Evolutionary conservation across 306 rosid species (phyloP).

Genomic region (Clitoria ternatea): DNA sequence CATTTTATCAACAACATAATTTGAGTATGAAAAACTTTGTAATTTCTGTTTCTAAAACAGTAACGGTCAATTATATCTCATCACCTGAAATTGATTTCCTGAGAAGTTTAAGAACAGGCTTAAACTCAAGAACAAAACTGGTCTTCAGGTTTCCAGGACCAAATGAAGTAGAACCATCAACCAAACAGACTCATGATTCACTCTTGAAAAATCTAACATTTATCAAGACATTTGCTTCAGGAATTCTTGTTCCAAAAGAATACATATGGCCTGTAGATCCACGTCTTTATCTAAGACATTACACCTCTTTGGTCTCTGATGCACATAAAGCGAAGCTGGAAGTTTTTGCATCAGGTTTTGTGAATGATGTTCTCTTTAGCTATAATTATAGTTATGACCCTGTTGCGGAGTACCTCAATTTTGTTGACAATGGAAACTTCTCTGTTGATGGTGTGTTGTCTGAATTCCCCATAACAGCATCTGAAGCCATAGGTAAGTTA

Average conservation of each 20-base stretch:
- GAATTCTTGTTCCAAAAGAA: slow-evolving; percentile 72
- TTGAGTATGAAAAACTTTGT: slow-evolving; percentile 62
- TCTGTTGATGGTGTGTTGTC: slow-evolving; percentile 80
- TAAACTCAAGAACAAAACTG: slow-evolving; percentile 60
- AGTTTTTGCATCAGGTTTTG: slow-evolving; percentile 64
- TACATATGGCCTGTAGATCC: slow-evolving; percentile 68
- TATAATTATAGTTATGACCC: slow-evolving; percentile 80
- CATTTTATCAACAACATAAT: slow-evolving; percentile 56
- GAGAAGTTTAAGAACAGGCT: slow-evolving; percentile 36
- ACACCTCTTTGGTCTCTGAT: slow-evolving; percentile 59
- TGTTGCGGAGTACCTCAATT: slow-evolving; percentile 56
- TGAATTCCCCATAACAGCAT: slow-evolving; percentile 70
- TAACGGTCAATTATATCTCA: slow-evolving; percentile 54
- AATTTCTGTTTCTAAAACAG: slow-evolving; percentile 43
- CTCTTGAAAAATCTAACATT: slow-evolving; percentile 52
- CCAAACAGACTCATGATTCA: slow-evolving; percentile 58
- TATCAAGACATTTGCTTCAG: slow-evolving; percentile 76
- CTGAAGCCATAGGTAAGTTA: slow-evolving; percentile 57
- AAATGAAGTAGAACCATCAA: slow-evolving; percentile 52
- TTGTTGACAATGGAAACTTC: slow-evolving; percentile 64
- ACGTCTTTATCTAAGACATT: slow-evolving; percentile 43
- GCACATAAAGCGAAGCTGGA: slow-evolving; percentile 69
- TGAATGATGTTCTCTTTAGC: slow-evolving; percentile 49
- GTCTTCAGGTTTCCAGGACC: slow-evolving; percentile 47
- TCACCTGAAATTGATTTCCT: slow-evolving; percentile 80